These are phyloP conservation scores for Camellia granthamiana DNA, from an alignment of 148 eudicot genomes.

Conservation along the genomic window DNA sequence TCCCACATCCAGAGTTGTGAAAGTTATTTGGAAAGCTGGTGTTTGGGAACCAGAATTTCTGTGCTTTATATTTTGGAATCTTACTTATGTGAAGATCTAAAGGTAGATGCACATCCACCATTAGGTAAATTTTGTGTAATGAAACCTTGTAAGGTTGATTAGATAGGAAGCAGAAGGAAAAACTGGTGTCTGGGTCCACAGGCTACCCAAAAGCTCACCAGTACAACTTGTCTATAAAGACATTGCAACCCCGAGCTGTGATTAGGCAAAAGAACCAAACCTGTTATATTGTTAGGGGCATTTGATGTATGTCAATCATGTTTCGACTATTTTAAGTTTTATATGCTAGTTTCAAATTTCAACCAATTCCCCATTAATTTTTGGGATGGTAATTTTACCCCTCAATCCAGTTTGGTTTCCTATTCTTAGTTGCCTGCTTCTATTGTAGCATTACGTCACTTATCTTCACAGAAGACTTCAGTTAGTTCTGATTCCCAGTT, in stretches of 20 bases:
- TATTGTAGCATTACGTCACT: neutral
- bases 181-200: neutral
- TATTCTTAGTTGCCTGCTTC: neutral
- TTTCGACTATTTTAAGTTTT: neutral
- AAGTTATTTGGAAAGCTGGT: neutral
- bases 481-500: neutral
- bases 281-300: neutral
- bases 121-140: neutral
- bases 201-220: neutral
- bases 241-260: neutral
- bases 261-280: neutral
- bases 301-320: neutral
- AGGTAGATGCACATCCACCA: neutral
- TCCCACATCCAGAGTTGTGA: neutral
- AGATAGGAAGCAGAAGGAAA: neutral
- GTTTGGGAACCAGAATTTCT: neutral
- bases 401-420: slow-evolving; percentile 1
- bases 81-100: neutral
- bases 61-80: neutral
- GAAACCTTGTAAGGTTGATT: neutral
- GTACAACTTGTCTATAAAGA: neutral
- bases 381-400: neutral
- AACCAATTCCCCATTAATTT: neutral
- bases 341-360: neutral
- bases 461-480: neutral